Conservation (phyloP, 257 asterid genomes). For the Paulownia fortunei region DNA sequence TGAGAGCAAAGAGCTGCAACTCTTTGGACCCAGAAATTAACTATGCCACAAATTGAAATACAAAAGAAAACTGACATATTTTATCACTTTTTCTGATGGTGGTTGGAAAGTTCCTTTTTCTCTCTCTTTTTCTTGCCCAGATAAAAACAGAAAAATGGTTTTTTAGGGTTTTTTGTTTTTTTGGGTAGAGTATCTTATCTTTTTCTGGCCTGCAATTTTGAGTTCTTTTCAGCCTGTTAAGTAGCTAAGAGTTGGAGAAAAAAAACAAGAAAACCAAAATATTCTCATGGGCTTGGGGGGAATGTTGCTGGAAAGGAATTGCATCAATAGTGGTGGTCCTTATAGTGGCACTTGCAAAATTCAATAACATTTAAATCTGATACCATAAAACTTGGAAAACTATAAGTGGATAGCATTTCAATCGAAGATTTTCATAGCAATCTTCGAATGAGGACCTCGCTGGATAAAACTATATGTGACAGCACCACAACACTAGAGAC, state of each 20-base stretch:
- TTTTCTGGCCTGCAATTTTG: slow-evolving; percentile 9
- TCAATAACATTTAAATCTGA: not conserved
- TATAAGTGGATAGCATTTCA: slow-evolving; percentile 14
- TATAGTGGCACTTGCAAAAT: not conserved
- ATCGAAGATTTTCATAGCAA: not conserved
- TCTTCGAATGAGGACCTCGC: not conserved
- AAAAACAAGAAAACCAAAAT: slow-evolving; percentile 28
- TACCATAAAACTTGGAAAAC: not conserved
- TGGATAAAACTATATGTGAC: not conserved
- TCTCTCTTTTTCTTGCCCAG: not conserved
- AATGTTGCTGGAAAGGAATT: slow-evolving; percentile 30
- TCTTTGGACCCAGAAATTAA: not conserved
- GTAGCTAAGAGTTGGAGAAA: slow-evolving; percentile 18
- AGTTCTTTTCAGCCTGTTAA: not conserved
- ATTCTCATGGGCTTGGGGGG: slow-evolving; percentile 29
- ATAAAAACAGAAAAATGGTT: not conserved
- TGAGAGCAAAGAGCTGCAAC: not conserved
- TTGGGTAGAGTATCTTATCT: slow-evolving; percentile 35
- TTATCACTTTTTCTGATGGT: not conserved
- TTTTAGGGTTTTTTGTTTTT: not conserved
- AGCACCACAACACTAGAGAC: too few relatives aligned
- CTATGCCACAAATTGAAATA: slow-evolving; percentile 12
- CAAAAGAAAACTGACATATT: not conserved
- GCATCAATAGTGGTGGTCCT: slow-evolving; percentile 39
- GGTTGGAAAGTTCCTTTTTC: not conserved